Evolutionary conservation across 805 yeast species (phyloP).

Genomic region (Saccharomyces eubayanus): DNA sequence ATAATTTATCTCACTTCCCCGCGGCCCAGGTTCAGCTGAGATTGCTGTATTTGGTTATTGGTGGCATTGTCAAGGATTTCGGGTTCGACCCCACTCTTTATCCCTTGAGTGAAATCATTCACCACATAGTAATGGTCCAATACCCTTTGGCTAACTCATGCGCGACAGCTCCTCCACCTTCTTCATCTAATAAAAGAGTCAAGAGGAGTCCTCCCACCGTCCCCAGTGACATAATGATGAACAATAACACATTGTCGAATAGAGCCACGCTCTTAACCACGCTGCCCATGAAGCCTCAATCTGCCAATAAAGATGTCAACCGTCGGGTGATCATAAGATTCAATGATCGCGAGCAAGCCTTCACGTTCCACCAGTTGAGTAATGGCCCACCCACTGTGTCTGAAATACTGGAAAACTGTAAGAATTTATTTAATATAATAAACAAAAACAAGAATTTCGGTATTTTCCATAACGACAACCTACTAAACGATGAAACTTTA

Average conservation of each 20-base stretch:
- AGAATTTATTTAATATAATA: constrained; percentile 55
- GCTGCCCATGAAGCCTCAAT: constrained; percentile 31
- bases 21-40: constrained; percentile 39
- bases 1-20: constrained; percentile 33
- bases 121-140: constrained; percentile 50
- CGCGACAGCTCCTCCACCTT: background rate
- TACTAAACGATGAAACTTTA: constrained; percentile 37
- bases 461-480: constrained; percentile 18
- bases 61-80: constrained; percentile 65
- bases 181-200: background rate
- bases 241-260: background rate
- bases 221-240: background rate
- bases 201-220: background rate
- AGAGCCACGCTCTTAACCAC: constrained; percentile 18
- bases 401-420: constrained; percentile 75
- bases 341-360: constrained; percentile 47
- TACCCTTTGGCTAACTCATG: constrained; percentile 41
- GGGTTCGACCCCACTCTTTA: constrained; percentile 62
- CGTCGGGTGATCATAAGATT: constrained; percentile 42
- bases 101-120: constrained; percentile 58
- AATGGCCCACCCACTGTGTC: constrained; percentile 73
- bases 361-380: constrained; percentile 53
- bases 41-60: constrained; percentile 49
- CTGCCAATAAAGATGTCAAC: constrained; percentile 30
- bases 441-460: constrained; percentile 6